phyloP scores from a whole-genome alignment of 129 eudicot genomes.

The Artemisia annua region DNA sequence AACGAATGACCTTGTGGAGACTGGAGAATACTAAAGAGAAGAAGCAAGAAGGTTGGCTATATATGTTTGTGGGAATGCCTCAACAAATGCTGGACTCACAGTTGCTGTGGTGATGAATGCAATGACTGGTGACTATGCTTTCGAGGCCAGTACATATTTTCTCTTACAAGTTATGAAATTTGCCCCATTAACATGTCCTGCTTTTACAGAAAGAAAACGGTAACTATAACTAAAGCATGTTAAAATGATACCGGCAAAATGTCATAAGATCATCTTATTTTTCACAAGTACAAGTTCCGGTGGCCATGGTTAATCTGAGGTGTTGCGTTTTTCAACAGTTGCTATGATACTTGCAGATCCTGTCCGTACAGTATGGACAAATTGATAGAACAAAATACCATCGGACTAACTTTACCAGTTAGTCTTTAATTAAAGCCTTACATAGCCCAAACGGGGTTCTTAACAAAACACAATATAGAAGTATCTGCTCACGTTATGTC shows the following conservation, averaged over 20 bases:
- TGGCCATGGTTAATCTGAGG: not conserved
- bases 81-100: conserved; percentile 96
- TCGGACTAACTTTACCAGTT: conserved; percentile 30
- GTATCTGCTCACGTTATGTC: conserved; percentile 72
- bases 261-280: too few species aligned
- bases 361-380: conserved; percentile 91
- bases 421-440: conserved; percentile 7
- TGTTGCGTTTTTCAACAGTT: conserved; percentile 44
- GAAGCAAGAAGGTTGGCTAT: conserved; percentile 38
- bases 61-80: conserved; percentile 92
- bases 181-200: conserved; percentile 8
- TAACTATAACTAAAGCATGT: too few species aligned
- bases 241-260: too few species aligned
- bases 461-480: not conserved
- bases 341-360: conserved; percentile 96
- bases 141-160: conserved; percentile 77
- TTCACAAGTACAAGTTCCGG: too few species aligned
- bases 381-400: conserved; percentile 95
- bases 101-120: conserved; percentile 97
- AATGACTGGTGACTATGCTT: conserved; percentile 92
- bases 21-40: too few species aligned
- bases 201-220: not conserved
- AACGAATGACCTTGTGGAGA: too few species aligned
- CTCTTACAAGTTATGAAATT: conserved; percentile 3
- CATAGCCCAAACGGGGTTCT: conserved; percentile 1